These are phyloP conservation scores for Pholiota conissans DNA, from an alignment of 768 basidiomycete species.

Conservation along the genomic window DNA sequence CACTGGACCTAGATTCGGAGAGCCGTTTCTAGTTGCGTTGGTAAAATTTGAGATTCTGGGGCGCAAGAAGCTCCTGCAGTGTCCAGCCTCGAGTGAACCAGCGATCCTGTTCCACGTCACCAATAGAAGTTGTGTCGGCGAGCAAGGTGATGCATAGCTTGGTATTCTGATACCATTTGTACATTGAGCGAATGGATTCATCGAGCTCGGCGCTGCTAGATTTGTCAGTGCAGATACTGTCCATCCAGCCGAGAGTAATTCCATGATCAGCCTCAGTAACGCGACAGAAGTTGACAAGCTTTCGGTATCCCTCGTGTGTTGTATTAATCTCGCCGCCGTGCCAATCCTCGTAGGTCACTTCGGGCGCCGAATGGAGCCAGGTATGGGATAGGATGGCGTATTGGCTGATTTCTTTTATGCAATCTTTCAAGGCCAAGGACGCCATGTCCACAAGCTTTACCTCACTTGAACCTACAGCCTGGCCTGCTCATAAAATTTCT, in stretches of 20 bases:
- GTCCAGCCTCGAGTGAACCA: slow-evolving; percentile 1
- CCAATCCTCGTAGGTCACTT: neutral
- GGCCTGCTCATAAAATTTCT: too few species aligned
- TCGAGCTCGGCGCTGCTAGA: neutral
- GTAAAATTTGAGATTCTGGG: neutral
- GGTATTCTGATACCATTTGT: neutral
- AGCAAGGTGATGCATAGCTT: neutral
- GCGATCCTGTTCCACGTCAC: neutral
- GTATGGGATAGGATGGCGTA: neutral
- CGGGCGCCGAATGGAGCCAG: neutral
- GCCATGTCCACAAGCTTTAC: neutral
- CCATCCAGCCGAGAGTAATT: neutral
- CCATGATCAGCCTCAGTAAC: neutral
- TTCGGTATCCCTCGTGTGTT: neutral
- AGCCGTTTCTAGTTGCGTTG: too few species aligned
- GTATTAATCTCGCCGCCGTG: neutral
- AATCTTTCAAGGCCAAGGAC: neutral
- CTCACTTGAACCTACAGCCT: neutral
- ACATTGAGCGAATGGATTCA: neutral
- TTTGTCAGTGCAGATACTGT: neutral
- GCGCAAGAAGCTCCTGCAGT: neutral
- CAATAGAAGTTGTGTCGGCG: neutral
- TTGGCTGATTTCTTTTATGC: neutral
- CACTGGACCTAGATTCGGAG: too few species aligned
- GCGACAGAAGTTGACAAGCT: neutral